These are phyloP conservation scores for Elongisporangium undulatum DNA, from an alignment of 352 stramenopile species.

Conservation along the genomic window DNA sequence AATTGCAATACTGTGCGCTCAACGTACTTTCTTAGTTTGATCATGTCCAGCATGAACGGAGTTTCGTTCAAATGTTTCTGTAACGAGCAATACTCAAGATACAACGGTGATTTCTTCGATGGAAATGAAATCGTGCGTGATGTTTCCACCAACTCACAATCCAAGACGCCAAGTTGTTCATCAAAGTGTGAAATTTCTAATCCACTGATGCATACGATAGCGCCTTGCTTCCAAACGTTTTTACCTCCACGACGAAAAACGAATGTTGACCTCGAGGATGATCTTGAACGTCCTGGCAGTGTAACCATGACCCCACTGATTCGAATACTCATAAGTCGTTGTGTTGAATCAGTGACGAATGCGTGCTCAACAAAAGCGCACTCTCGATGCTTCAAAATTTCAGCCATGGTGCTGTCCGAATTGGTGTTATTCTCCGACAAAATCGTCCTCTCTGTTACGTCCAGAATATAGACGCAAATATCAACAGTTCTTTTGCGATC, in stretches of 20 bases:
- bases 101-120: constrained; percentile 57
- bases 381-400: neutral
- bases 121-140: constrained; percentile 48
- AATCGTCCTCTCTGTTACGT: constrained; percentile 12
- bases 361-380: constrained; percentile 34
- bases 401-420: neutral
- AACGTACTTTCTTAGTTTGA: constrained; percentile 40
- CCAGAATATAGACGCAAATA: constrained; percentile 45
- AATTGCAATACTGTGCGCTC: constrained; percentile 36
- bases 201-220: constrained; percentile 46
- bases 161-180: constrained; percentile 43
- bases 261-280: constrained; percentile 16
- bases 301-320: constrained; percentile 25
- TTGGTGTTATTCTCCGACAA: neutral
- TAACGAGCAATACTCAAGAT: constrained; percentile 18
- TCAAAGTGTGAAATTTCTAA: constrained; percentile 66
- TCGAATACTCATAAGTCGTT: constrained; percentile 52
- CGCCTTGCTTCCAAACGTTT: constrained; percentile 47
- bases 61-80: constrained; percentile 7
- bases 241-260: constrained; percentile 42
- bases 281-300: constrained; percentile 9
- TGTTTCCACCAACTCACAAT: constrained; percentile 53
- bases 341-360: constrained; percentile 53
- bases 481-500: constrained; percentile 28
- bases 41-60: constrained; percentile 14